Evolutionary conservation across 2,329 filamentous ascomycete genomes (phyloP), one percentile per base, ranked within the genome.

Genomic region (Raffaelea albimanens): DNA sequence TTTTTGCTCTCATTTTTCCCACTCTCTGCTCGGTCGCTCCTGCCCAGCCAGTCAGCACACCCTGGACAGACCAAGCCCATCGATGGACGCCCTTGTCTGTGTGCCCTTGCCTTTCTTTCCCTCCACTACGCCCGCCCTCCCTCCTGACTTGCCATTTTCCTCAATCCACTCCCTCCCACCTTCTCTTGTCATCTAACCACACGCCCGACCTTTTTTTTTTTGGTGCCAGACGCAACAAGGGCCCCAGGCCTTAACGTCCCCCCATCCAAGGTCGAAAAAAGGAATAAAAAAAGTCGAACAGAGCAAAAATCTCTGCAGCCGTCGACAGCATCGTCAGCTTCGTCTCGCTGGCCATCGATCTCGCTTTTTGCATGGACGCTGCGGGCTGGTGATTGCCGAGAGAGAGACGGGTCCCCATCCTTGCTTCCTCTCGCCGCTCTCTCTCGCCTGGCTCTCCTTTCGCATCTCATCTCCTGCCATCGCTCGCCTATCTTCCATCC

Each of bases 121-220:
- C 51, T 52, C 51, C 48, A 49, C 51, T 52, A 50, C 44, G 44
- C 41, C 49, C 36, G 49, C 51, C 51, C 46, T 52, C 51, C 49
- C 44, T 46, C 44, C 42, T 25, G 29, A 47, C 45, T 44, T 50
- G 48, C 48, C 48, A 45, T 50, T 50, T 45, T 53, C 49, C 47
- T 53, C 49, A 48, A 49, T 49, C 48, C 49, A 53, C 51, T 51
- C 51, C 49, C 51, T 53, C 51, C 51, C 49, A 49, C 51, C 44
- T 50, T 52, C 51, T 51, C 49, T 39, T 52, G 14, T 19, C 51
- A 53, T 51, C 51, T 53, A 53, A 49, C 47, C 51, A 53, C 51
- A 53, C 51, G 46, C 51, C 51, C 44, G 46, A 46, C 51, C 46
- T 40, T 40, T n/a, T n/a, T n/a, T n/a, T n/a, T n/a, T n/a, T 33